phyloP scores from a whole-genome alignment of 2,329 filamentous ascomycete genomes.

The Phyllosticta citriasiana region DNA sequence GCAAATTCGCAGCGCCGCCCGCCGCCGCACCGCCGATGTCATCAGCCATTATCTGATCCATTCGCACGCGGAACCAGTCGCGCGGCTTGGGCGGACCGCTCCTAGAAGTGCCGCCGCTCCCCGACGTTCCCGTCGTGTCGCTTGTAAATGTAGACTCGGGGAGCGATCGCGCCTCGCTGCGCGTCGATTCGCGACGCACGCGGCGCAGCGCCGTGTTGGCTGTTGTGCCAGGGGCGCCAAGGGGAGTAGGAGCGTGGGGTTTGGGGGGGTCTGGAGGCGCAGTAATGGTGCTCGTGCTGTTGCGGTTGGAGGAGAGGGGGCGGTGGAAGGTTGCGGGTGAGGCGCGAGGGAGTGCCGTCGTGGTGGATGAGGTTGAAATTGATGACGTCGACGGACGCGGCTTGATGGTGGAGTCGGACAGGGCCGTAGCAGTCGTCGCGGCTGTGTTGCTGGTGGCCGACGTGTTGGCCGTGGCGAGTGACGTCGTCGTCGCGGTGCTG shows the following conservation, averaged over 20 bases:
- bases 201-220: background rate
- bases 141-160: background rate
- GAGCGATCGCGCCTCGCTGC: background rate
- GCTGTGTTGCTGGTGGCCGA: background rate
- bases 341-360: background rate
- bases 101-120: background rate
- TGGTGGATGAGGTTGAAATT: background rate
- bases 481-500: background rate
- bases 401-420: background rate
- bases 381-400: background rate
- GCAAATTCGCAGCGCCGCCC: background rate
- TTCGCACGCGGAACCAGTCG: constrained; percentile 11
- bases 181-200: background rate
- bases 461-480: background rate
- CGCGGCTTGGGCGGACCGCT: background rate
- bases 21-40: background rate
- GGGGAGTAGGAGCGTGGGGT: background rate
- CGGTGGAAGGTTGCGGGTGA: background rate
- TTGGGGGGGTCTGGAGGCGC: background rate
- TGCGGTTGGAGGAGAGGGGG: background rate
- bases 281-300: background rate
- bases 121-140: background rate
- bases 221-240: background rate
- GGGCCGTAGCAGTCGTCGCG: background rate
- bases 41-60: constrained; percentile 1